Conservation (phyloP, 257 asterid species). For the Dorcoceras hygrometricum region DNA sequence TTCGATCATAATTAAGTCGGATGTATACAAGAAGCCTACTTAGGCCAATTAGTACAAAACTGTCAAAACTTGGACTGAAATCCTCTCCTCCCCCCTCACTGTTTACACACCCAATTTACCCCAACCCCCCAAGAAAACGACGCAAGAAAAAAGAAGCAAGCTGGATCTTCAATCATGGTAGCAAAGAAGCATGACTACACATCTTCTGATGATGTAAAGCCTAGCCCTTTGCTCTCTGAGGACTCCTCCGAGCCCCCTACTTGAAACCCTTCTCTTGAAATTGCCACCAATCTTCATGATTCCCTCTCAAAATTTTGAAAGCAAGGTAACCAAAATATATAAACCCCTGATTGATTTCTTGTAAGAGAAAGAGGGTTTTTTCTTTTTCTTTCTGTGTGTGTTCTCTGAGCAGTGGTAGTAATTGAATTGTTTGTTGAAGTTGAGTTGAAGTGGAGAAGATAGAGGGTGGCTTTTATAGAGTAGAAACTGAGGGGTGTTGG, state of each 20-base stretch:
- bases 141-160: background rate
- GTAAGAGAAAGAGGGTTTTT: constrained; percentile 14
- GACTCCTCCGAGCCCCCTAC: constrained; percentile 80
- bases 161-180: constrained; percentile 39
- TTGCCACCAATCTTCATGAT: constrained; percentile 57
- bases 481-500: constrained; percentile 29
- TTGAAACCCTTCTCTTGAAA: constrained; percentile 60
- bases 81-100: constrained; percentile 4
- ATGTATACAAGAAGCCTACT: constrained; percentile 26
- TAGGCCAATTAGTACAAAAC: constrained; percentile 35
- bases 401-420: background rate
- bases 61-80: constrained; percentile 26
- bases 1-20: constrained; percentile 15
- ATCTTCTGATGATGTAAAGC: constrained; percentile 73
- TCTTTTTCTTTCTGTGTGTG: background rate
- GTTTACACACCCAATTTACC: constrained; percentile 27
- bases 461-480: constrained; percentile 41
- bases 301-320: background rate
- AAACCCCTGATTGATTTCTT: background rate
- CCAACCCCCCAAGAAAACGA: background rate
- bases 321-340: background rate
- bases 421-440: too few species aligned
- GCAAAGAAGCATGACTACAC: constrained; percentile 89
- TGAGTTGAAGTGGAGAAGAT: background rate
- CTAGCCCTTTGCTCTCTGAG: constrained; percentile 75